Conservation (phyloP, 176 grass and related monocot genomes). For the Tillandsia fasciculata region DNA sequence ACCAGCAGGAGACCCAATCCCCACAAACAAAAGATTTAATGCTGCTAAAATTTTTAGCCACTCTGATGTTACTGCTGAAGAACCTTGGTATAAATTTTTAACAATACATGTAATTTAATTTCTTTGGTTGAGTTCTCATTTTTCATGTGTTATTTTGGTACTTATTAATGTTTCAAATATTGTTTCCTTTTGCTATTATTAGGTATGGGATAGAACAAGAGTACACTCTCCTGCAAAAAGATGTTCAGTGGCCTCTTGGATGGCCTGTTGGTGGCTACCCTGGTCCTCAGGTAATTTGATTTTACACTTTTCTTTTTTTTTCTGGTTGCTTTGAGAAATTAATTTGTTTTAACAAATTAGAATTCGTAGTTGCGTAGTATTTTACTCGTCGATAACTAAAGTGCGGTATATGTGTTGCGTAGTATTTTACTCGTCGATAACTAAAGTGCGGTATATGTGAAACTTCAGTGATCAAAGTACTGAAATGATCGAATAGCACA, state of each 20-base stretch:
- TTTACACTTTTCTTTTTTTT: slow-evolving; percentile 2
- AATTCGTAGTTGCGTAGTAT: too few relatives aligned
- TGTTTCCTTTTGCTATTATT: not conserved
- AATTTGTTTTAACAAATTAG: too few relatives aligned
- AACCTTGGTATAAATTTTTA: slow-evolving; percentile 52
- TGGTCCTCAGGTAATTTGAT: slow-evolving; percentile 58
- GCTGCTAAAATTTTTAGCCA: slow-evolving; percentile 82
- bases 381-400: too few relatives aligned
- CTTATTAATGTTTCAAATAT: not conserved
- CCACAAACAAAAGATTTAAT: slow-evolving; percentile 77
- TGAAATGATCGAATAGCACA: too few relatives aligned
- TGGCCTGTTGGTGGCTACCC: slow-evolving; percentile 99
- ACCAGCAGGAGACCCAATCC: slow-evolving; percentile 82
- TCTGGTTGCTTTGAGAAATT: not conserved
- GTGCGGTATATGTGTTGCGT: too few relatives aligned
- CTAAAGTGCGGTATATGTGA: too few relatives aligned
- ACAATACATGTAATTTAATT: not conserved
- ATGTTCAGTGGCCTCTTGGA: slow-evolving; percentile 82
- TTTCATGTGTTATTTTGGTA: not conserved
- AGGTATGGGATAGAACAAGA: slow-evolving; percentile 99
- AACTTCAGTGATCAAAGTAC: too few relatives aligned
- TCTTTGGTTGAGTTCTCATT: not conserved
- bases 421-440: too few relatives aligned
- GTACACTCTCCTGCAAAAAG: slow-evolving; percentile 96
- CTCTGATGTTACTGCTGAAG: slow-evolving; percentile 63